phyloP scores from a whole-genome alignment of 257 asterid species.

The Coffea eugenioides region DNA sequence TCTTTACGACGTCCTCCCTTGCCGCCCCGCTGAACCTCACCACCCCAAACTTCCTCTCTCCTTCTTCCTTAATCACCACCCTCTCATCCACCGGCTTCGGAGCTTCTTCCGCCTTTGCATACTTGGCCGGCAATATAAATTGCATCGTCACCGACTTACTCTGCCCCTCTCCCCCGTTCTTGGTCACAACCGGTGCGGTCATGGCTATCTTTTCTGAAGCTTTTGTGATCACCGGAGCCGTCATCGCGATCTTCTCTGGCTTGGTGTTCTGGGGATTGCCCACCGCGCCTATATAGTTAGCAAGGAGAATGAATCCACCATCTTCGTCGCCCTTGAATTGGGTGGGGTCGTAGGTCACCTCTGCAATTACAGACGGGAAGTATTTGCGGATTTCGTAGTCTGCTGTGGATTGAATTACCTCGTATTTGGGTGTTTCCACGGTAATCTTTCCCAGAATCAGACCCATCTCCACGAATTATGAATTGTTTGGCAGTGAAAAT shows the following conservation, averaged over 20 bases:
- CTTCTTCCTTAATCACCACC: slow-evolving; percentile 74
- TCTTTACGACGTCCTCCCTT: slow-evolving; percentile 59
- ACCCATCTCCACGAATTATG: slow-evolving; percentile 42
- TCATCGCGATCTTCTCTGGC: slow-evolving; percentile 74
- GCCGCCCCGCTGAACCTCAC: slow-evolving; percentile 75
- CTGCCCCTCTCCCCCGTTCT: slow-evolving; percentile 28
- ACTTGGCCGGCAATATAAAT: slow-evolving; percentile 75
- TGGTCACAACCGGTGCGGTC: slow-evolving; percentile 88
- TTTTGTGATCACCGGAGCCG: slow-evolving; percentile 78
- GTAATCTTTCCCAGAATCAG: slow-evolving; percentile 64
- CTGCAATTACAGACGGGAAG: slow-evolving; percentile 66
- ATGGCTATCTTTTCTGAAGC: slow-evolving; percentile 56
- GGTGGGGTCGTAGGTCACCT: slow-evolving; percentile 71
- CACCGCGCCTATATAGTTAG: slow-evolving; percentile 74
- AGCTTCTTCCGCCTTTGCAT: slow-evolving; percentile 60
- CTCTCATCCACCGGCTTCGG: slow-evolving; percentile 86
- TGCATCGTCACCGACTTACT: slow-evolving; percentile 60
- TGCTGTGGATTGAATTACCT: slow-evolving; percentile 39
- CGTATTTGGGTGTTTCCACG: slow-evolving; percentile 75
- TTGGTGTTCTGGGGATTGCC: slow-evolving; percentile 71
- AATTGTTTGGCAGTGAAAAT: not conserved
- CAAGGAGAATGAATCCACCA: slow-evolving; percentile 74
- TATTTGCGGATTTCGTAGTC: slow-evolving; percentile 84
- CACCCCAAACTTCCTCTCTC: slow-evolving; percentile 78
- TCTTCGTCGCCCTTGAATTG: slow-evolving; percentile 63